Base-by-base conservation (phyloP, 2,329 filamentous ascomycete genomes). In the Nemania bipapillata region DNA sequence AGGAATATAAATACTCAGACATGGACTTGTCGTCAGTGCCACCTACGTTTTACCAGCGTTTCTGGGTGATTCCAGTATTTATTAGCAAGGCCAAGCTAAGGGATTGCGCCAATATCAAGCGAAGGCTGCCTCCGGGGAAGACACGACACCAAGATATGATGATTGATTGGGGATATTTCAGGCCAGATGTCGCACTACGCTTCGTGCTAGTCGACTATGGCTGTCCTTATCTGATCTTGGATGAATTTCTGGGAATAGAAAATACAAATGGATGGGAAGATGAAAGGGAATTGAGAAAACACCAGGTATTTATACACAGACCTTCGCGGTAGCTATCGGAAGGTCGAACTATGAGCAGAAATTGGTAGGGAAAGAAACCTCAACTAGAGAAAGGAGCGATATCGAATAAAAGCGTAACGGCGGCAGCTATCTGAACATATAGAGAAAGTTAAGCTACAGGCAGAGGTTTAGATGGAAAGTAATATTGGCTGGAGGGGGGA, bases 221-320 rank as follows among this genome's bases (percentile, higher is more conserved):
- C 47, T 54, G 35, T 65, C 55, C 35, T 49, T 47, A 35, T 65
- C 63, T 65, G 63, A 65, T 60, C 55, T 60, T 54, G 55, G 26
- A 47, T 53, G 5, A 6, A 47, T 53, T 45, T 58, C 32, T 35
- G 3, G 62, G n/a, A 52, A 52, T 53, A 26, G 8, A 8, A 53
- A 45, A 45, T 58, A 53, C 22, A 11, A 57, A 53, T 4, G 12
- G 47, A 53, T 35, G 7, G 54, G 26, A 45, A 52, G 45, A 64
- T 42, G 17, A 47, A 24, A 63, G 30, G 30, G 17, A 40, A 7
- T 55, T 37, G 50, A 49, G 35, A 63, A 55, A 49, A 49, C 60
- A 37, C 35, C n/a, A 35, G 50, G 26, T 55, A 63, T 55, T 47
- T 26, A 54, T 63, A 35, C 49, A 42, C 11, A 49, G 26, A 55